Conservation (phyloP, 192 early-diverging fungal species). For the Entophlyctis luteolus region DNA sequence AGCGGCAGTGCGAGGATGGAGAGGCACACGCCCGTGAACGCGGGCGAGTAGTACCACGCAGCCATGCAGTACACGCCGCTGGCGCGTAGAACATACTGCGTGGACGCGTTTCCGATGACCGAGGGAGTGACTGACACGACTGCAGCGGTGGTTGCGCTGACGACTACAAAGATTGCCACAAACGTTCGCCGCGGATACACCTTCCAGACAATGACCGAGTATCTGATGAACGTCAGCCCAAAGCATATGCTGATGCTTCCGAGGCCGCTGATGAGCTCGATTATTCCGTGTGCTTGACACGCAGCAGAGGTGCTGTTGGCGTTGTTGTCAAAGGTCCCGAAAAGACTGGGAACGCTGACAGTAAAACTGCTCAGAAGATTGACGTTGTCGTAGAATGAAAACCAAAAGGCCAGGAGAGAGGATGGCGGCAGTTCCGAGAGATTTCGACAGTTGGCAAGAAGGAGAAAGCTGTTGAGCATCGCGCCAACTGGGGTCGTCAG, state of each 20-base stretch:
- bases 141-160: neutral
- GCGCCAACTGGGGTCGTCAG: too few relatives aligned
- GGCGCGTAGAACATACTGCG: too few relatives aligned
- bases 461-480: too few relatives aligned
- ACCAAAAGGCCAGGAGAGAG: neutral
- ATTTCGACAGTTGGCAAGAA: too few relatives aligned
- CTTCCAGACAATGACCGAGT: neutral
- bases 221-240: neutral
- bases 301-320: neutral
- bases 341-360: neutral
- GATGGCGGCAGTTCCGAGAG: neutral
- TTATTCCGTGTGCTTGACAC: neutral
- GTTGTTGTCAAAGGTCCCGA: neutral
- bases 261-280: neutral
- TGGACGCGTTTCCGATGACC: neutral
- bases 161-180: neutral
- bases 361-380: neutral
- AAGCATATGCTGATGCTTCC: neutral
- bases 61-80: neutral
- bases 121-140: neutral
- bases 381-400: neutral
- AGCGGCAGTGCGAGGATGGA: neutral
- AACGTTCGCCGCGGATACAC: neutral
- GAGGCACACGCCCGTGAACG: neutral
- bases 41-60: neutral